Evolutionary conservation across 305 asterid species (phyloP).

Genomic region (Solanum hybrid): DNA sequence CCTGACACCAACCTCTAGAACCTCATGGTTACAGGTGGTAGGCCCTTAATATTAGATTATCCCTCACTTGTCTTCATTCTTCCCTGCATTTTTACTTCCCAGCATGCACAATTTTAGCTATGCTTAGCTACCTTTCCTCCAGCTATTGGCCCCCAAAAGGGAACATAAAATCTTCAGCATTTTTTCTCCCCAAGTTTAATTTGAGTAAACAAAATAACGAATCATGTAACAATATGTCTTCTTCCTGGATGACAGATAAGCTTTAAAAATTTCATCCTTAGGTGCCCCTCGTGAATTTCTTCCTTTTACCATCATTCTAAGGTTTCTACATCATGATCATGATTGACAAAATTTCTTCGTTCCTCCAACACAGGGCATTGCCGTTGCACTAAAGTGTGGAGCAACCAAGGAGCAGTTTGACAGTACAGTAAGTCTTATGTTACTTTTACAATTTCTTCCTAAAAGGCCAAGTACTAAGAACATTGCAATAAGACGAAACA

Average conservation of each 20-base stretch:
- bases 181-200: background rate
- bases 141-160: background rate
- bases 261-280: background rate
- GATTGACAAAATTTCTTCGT: background rate
- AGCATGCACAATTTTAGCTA: background rate
- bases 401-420: constrained; percentile 97
- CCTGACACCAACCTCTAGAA: background rate
- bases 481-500: background rate
- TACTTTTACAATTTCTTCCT: background rate
- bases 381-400: constrained; percentile 92
- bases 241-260: background rate
- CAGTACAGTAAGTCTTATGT: constrained; percentile 58
- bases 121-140: background rate
- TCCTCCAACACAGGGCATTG: constrained; percentile 64
- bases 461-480: background rate
- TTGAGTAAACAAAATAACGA: background rate
- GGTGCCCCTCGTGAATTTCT: background rate
- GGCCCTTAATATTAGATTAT: background rate
- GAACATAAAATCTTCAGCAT: background rate
- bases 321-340: background rate
- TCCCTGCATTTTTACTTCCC: background rate
- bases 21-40: background rate
- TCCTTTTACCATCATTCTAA: background rate
- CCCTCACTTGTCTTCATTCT: background rate
- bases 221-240: background rate